Conservation (phyloP, 805 yeast genomes). For the Saccharomyces mikatae region DNA sequence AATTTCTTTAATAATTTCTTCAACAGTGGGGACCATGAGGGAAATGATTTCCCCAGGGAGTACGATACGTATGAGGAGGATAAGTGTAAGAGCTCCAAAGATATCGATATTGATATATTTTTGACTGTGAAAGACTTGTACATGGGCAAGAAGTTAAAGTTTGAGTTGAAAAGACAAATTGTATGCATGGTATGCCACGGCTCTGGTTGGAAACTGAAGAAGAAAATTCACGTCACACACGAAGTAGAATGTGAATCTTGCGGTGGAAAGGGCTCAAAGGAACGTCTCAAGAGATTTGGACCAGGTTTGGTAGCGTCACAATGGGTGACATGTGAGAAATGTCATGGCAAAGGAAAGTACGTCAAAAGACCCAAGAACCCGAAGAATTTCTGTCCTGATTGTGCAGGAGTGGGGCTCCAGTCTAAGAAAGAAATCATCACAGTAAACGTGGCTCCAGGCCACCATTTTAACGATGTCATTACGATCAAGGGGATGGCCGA, state of each 20-base stretch:
- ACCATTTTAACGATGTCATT: slow-evolving; percentile 52
- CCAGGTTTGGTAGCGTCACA: slow-evolving; percentile 70
- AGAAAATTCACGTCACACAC: slow-evolving; percentile 33
- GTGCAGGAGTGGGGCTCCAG: slow-evolving; percentile 55
- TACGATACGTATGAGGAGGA: slow-evolving; percentile 14
- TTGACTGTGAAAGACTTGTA: slow-evolving; percentile 67
- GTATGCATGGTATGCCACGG: slow-evolving; percentile 72
- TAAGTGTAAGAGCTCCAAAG: slow-evolving; percentile 10
- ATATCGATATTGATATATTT: slow-evolving; percentile 50
- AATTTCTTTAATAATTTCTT: slow-evolving; percentile 47
- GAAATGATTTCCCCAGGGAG: not conserved
- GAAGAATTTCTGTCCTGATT: slow-evolving; percentile 70
- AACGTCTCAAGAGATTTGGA: slow-evolving; percentile 55
- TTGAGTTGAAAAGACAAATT: slow-evolving; percentile 61
- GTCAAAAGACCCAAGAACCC: slow-evolving; percentile 16
- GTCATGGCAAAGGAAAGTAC: slow-evolving; percentile 63
- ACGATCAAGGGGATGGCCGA: slow-evolving; percentile 66
- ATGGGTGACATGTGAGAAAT: slow-evolving; percentile 51
- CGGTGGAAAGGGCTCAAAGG: slow-evolving; percentile 59
- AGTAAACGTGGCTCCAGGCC: slow-evolving; percentile 69
- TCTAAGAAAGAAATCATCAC: slow-evolving; percentile 68
- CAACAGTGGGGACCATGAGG: not conserved
- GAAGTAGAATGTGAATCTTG: slow-evolving; percentile 55
- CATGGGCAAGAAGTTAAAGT: slow-evolving; percentile 72
- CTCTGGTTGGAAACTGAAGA: slow-evolving; percentile 49